Percentiles rank a stretch among this genome's conserved stretches.
These are phyloP conservation scores for Eutrema yunnanense DNA, from an alignment of 345 rosid genomes.

Conservation along the genomic window DNA sequence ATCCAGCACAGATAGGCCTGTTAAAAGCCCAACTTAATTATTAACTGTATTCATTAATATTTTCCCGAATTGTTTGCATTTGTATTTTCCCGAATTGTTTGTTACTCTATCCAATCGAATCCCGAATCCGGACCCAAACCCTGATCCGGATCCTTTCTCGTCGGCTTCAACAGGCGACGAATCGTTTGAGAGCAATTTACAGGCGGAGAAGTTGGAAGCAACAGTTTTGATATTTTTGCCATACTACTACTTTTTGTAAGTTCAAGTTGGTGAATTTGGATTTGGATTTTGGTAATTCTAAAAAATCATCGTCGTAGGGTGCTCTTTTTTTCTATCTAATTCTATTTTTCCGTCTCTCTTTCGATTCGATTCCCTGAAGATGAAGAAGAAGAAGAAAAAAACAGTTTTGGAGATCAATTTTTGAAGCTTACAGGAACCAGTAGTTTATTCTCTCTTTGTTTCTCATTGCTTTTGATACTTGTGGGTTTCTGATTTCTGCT, in stretches of 20 bases:
- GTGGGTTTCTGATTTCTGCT: background rate
- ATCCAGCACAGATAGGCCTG: background rate
- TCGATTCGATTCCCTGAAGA: background rate
- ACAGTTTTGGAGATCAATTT: background rate
- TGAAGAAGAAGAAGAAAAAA: too few species aligned
- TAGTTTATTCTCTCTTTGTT: background rate
- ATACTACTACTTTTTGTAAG: background rate
- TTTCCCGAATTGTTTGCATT: background rate
- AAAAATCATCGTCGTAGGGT: background rate
- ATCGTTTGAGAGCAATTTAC: background rate
- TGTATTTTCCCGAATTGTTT: background rate
- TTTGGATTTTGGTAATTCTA: background rate
- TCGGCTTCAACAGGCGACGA: conserved; percentile 9
- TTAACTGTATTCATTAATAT: background rate
- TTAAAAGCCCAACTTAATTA: conserved; percentile 8
- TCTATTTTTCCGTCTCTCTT: background rate
- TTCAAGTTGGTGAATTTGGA: background rate
- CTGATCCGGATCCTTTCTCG: conserved; percentile 6
- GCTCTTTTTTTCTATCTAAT: background rate
- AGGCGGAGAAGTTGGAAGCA: conserved; percentile 1
- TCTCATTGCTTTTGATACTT: background rate
- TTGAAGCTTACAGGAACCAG: background rate
- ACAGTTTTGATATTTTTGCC: background rate
- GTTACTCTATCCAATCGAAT: background rate
- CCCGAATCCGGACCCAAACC: conserved; percentile 5